phyloP scores from a whole-genome alignment of 352 stramenopile species.

The Hyaloperonospora brassicae region DNA sequence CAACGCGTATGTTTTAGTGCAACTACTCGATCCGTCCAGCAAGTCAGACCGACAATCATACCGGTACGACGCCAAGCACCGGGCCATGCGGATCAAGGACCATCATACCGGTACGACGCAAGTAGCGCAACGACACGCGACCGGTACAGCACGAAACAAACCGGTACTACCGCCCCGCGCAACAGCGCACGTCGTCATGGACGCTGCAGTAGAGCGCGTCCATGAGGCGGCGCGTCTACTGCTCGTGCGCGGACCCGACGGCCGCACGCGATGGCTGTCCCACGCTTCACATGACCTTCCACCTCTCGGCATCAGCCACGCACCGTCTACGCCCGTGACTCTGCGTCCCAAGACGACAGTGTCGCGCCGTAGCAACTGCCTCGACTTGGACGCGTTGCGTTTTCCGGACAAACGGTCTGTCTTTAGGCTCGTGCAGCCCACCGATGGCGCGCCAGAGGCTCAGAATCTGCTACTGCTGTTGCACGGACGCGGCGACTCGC shows the following conservation, averaged over 20 bases:
- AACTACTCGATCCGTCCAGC: too few relatives aligned
- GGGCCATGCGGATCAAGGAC: too few relatives aligned
- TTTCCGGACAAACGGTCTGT: slow-evolving; percentile 11
- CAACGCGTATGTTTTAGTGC: too few relatives aligned
- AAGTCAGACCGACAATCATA: too few relatives aligned
- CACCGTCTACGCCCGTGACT: slow-evolving; percentile 9
- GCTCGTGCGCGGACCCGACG: slow-evolving; percentile 18
- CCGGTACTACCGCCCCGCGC: too few relatives aligned
- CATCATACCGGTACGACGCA: too few relatives aligned
- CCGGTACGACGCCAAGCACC: too few relatives aligned
- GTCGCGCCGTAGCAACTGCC: slow-evolving; percentile 6
- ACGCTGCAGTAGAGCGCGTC: slow-evolving; percentile 19
- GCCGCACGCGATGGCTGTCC: slow-evolving; percentile 18
- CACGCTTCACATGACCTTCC: too few relatives aligned
- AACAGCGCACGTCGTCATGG: too few relatives aligned
- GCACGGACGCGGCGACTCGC: slow-evolving; percentile 51
- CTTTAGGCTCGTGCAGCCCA: slow-evolving; percentile 26
- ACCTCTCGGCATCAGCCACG: not conserved
- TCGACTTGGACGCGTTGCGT: slow-evolving; percentile 20
- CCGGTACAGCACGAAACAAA: too few relatives aligned
- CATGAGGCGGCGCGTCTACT: slow-evolving; percentile 21
- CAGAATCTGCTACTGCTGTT: slow-evolving; percentile 61
- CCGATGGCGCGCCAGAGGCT: slow-evolving; percentile 14
- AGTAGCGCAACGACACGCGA: too few relatives aligned
- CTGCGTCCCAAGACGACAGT: slow-evolving; percentile 8